Evolutionary conservation across 257 asterid species (phyloP).

Genomic region (Nicotiana tomentosiformis): DNA sequence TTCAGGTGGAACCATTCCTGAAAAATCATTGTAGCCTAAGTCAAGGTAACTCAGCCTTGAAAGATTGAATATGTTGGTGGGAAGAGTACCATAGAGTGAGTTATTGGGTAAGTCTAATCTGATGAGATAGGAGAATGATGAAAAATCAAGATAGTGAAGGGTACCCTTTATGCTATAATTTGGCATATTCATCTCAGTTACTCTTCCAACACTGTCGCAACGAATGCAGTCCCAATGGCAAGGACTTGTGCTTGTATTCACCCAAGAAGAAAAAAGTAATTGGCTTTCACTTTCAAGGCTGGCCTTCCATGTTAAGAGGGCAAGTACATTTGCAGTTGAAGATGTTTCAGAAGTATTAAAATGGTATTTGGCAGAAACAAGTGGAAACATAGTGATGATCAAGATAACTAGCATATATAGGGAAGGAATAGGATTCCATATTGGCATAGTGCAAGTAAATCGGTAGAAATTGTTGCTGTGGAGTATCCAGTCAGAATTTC

Average conservation of each 20-base stretch:
- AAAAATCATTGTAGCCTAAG: not conserved
- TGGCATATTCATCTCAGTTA: not conserved
- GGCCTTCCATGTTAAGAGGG: constrained; percentile 3
- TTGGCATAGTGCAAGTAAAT: not conserved
- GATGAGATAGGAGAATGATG: constrained; percentile 6
- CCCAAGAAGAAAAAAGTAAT: not conserved
- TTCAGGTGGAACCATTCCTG: constrained; percentile 7
- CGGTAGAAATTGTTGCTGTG: no score
- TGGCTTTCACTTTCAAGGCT: constrained; percentile 3
- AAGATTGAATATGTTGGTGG: not conserved
- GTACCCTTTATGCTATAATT: not conserved
- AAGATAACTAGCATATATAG: not conserved
- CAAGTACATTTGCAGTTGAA: not conserved
- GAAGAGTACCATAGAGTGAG: constrained; percentile 14
- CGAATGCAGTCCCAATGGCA: not conserved
- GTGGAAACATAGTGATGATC: not conserved
- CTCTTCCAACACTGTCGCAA: not conserved
- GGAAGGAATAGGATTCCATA: not conserved
- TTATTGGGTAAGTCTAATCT: not conserved
- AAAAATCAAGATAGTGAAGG: constrained; percentile 1
- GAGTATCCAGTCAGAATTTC: no score
- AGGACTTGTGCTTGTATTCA: not conserved
- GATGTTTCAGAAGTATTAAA: not conserved
- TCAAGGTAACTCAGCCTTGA: constrained; percentile 9
- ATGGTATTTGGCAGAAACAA: not conserved